phyloP scores from a whole-genome alignment of 2,329 filamentous ascomycete species.

The Diaporthe ampelina region DNA sequence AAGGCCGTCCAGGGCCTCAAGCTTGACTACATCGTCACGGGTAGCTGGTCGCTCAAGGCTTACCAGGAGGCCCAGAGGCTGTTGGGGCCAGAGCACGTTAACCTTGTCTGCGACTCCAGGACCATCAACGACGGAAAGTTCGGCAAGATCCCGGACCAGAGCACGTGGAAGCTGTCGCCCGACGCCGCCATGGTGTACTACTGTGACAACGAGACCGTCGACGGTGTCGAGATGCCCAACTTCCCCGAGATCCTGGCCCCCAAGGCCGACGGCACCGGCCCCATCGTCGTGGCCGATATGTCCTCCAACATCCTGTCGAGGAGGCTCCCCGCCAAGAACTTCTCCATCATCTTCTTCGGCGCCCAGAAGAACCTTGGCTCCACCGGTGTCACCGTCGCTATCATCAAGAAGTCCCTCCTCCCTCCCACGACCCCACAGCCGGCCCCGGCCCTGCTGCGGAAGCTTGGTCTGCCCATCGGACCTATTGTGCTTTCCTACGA shows the following conservation, averaged over 20 bases:
- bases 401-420: conserved; percentile 86
- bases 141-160: conserved; percentile 83
- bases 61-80: conserved; percentile 85
- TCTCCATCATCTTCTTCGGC: conserved; percentile 88
- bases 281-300: conserved; percentile 89
- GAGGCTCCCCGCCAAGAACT: conserved; percentile 82
- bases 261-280: conserved; percentile 71
- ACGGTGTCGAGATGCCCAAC: conserved; percentile 90
- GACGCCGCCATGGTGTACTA: conserved; percentile 84
- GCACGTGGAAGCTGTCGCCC: conserved; percentile 80
- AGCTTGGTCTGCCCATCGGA: conserved; percentile 81
- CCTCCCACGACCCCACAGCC: conserved; percentile 77
- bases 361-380: conserved; percentile 95
- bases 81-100: conserved; percentile 83
- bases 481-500: conserved; percentile 88
- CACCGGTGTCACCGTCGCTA: conserved; percentile 87
- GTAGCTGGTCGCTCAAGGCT: conserved; percentile 91
- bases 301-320: conserved; percentile 92
- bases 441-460: conserved; percentile 76
- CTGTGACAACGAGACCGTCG: conserved; percentile 95
- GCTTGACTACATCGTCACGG: conserved; percentile 92
- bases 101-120: conserved; percentile 79
- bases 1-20: conserved; percentile 79
- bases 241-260: conserved; percentile 76
- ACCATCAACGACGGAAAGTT: conserved; percentile 83